Base-by-base conservation (phyloP, 2,329 filamentous ascomycete species). In the Fulvia fulva region DNA sequence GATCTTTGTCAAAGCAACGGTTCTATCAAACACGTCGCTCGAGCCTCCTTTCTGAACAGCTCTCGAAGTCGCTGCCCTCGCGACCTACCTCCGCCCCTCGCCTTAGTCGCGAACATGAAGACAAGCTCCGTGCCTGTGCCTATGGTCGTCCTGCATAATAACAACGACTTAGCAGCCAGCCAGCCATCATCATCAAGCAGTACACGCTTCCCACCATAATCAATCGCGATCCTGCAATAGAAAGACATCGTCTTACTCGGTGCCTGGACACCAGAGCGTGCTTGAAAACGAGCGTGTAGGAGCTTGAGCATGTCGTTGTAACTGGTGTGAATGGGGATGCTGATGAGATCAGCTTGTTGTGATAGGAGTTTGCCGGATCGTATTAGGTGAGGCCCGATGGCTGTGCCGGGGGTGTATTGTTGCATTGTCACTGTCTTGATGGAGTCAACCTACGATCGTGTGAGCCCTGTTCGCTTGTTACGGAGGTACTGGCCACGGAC, bases 331-430 rank as follows among this genome's bases (percentile, higher is more conserved):
- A 12, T 14, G 19, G 34, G 19, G 41, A 54, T 25, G 34, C 23
- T 25, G 25, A 54, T 28, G 22, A 54, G 23, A 30, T 54, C 51
- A n/a, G 34, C 34, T 45, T 54, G 51, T 25, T 54, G 6, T 54
- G 43, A 30, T 23, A 54, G 34, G 12, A 45, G 19, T 14, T 23
- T 16, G 5, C 51, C 51, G 28, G 37, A 25, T 19, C n/a, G 21
- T 3, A 54, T 25, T 7, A 54, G 51, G 37, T 54, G n/a, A 11
- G 25, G 37, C 12, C 41, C 37, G 14, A 54, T 41, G 14, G 41
- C 21, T 26, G 19, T 28, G 22, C 34, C 51, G 4, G 37, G 34
- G 34, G n/a, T 16, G 37, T 44, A 19, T 41, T 54, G 51, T 9
- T 44, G 23, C 51, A 54, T 54, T 43, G 43, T 25, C 16, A 54